phyloP scores from a whole-genome alignment of 1,284 basidiomycete species.

The Erythrobasidium hasegawianum region DNA sequence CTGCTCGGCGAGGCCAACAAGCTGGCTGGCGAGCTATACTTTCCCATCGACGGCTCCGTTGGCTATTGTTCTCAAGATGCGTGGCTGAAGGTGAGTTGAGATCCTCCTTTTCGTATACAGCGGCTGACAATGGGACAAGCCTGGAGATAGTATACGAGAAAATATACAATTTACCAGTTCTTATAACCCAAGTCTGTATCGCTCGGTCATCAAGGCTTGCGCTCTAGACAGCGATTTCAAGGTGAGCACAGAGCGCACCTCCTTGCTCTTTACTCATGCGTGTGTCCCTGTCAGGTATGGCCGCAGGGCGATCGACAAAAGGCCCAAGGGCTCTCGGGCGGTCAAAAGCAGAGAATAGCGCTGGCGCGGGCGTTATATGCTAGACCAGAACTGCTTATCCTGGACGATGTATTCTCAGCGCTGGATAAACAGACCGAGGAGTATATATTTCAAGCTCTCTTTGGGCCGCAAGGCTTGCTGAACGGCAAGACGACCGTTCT shows the following conservation, averaged over 20 bases:
- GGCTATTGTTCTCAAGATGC: slow-evolving; percentile 29
- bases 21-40: not conserved
- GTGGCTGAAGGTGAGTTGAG: slow-evolving; percentile 5
- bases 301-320: slow-evolving; percentile 28
- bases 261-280: no score
- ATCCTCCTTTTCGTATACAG: not conserved
- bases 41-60: not conserved
- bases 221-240: slow-evolving; percentile 32
- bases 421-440: slow-evolving; percentile 38
- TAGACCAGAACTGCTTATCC: slow-evolving; percentile 36
- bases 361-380: slow-evolving; percentile 34
- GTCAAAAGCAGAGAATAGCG: slow-evolving; percentile 24
- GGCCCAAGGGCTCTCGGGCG: slow-evolving; percentile 31
- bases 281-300: slow-evolving; percentile 11
- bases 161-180: slow-evolving; percentile 27
- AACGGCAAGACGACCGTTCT: slow-evolving; percentile 39
- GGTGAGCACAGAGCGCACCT: not conserved
- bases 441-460: slow-evolving; percentile 27
- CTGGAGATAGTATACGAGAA: slow-evolving; percentile 24
- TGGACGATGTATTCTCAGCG: slow-evolving; percentile 43
- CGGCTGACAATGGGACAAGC: not conserved
- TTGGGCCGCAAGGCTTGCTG: slow-evolving; percentile 36
- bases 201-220: slow-evolving; percentile 19
- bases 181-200: slow-evolving; percentile 20
- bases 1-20: slow-evolving; percentile 24